Evolutionary conservation across 2,329 filamentous ascomycete species (phyloP).

Genomic region (Claviceps capensis): DNA sequence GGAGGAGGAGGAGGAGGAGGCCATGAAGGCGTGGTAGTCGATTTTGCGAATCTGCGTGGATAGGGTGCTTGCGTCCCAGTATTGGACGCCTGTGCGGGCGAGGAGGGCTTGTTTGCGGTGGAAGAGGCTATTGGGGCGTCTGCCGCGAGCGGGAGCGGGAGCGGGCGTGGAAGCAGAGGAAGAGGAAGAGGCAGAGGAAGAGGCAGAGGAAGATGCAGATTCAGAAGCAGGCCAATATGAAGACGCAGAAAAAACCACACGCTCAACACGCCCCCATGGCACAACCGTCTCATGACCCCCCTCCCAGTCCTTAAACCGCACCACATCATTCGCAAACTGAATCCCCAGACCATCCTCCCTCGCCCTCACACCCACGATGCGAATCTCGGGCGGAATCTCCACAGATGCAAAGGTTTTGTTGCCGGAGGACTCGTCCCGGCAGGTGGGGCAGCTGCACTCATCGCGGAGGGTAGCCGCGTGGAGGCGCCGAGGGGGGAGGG

Average conservation of each 20-base stretch:
- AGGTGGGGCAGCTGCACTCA: conserved; percentile 36
- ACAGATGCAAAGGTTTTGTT: conserved; percentile 39
- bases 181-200: too few species aligned
- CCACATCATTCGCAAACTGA: conserved; percentile 41
- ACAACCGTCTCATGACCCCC: conserved; percentile 18
- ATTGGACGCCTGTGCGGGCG: conserved; percentile 18
- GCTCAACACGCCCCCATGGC: conserved; percentile 23
- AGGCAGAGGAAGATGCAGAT: background rate
- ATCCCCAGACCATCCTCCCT: conserved; percentile 35
- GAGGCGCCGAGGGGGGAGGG: background rate
- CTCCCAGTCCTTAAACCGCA: conserved; percentile 13
- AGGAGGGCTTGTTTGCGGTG: conserved; percentile 15
- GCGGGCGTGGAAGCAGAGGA: conserved; percentile 1
- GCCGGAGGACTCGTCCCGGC: conserved; percentile 43
- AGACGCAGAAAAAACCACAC: conserved; percentile 3
- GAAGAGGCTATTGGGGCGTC: conserved; percentile 6
- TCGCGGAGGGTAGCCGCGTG: conserved; percentile 32
- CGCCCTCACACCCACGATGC: conserved; percentile 17
- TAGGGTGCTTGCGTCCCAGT: conserved; percentile 29
- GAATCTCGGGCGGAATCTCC: conserved; percentile 23
- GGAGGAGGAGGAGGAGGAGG: conserved; percentile 7
- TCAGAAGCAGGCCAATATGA: background rate
- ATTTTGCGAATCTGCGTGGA: conserved; percentile 39
- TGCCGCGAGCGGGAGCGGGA: conserved; percentile 8
- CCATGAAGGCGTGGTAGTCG: conserved; percentile 60